Evolutionary conservation across 768 basidiomycete species (phyloP), one percentile per base, ranked within the genome.

Genomic region (Lactifluus subvellereus): DNA sequence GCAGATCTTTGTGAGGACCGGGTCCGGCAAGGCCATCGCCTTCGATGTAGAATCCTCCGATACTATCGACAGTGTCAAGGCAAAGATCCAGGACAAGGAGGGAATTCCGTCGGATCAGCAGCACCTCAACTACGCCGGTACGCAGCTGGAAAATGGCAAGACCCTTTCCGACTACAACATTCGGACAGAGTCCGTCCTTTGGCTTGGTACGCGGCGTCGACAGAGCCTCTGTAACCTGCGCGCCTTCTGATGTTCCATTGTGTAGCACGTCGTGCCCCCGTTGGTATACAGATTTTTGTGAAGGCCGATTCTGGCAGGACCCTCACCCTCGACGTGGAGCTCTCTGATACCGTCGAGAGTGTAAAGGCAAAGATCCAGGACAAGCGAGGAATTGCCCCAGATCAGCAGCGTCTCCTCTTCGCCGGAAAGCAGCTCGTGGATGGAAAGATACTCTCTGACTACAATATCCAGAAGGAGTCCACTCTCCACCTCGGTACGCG

Each of bases 371-470:
- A 73, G 67, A 74, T 74, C 30, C 72, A 74, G 57, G 73, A 73
- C 67, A 74, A 74, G 72, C 72, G 72, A 59, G 73, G 73, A 35
- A 74, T 74, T 42, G 72, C 72, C 8, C 73, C 73, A 16, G 73
- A 72, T 60, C 72, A 74, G 53, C 73, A 74, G 62, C 72, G 73
- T 30, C 65, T 74, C 33, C 73, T 74, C 68, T 74, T 74, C 48
- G 72, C 71, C 45, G 73, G 73, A 59, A 84, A 84, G 74, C 82
- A 84, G 73, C 74, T 83, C 48, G 82, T 83, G 70, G 82, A 84
- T 66, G 82, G 82, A 37, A 77, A 82, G 66, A 74, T 72, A 4
- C 71, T 74, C 27, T 72, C 73, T 4, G 73, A 74, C 56, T 73
- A 73, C 65, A 72, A 72, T 67, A 71, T 72, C n/a, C 72, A 72